Percentiles rank a stretch among this genome's conserved stretches.
Evolutionary conservation across 2,329 filamentous ascomycete species (phyloP).

Genomic region (Fusarium musae): DNA sequence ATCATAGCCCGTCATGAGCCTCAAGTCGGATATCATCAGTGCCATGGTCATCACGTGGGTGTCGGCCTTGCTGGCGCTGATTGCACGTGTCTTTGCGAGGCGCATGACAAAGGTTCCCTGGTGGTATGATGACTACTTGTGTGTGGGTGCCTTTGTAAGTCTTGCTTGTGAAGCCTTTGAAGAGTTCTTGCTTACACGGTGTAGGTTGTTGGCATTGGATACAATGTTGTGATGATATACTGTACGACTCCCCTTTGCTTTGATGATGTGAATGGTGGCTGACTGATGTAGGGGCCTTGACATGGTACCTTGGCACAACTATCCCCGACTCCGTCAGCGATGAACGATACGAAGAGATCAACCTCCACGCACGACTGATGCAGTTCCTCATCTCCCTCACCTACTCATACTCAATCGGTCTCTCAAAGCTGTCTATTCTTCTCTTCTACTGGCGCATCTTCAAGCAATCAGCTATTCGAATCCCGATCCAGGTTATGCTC

Average conservation of each 20-base stretch:
- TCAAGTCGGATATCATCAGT: conserved; percentile 31
- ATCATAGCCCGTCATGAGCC: conserved; percentile 25
- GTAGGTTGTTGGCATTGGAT: conserved; percentile 35
- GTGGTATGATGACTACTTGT: conserved; percentile 44
- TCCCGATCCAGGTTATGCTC: conserved; percentile 44
- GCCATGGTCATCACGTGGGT: conserved; percentile 36
- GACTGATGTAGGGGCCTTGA: conserved; percentile 25
- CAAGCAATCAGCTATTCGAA: conserved; percentile 41
- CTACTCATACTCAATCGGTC: conserved; percentile 45
- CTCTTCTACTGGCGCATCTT: conserved; percentile 49
- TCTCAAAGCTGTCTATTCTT: conserved; percentile 45
- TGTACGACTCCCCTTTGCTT: conserved; percentile 9
- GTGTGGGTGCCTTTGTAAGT: conserved; percentile 40
- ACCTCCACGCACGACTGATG: conserved; percentile 25
- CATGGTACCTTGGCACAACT: conserved; percentile 31
- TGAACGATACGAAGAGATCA: conserved; percentile 26
- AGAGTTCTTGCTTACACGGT: not conserved
- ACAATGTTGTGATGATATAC: conserved; percentile 26
- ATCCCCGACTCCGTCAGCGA: conserved; percentile 18
- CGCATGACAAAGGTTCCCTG: conserved; percentile 40
- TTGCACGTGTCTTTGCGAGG: conserved; percentile 34
- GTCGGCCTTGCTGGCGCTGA: conserved; percentile 33
- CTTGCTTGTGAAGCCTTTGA: accelerated
- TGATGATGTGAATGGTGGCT: not conserved
- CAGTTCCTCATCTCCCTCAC: conserved; percentile 29